phyloP scores from a whole-genome alignment of 148 eudicot species.

The Agrostemma githago region DNA sequence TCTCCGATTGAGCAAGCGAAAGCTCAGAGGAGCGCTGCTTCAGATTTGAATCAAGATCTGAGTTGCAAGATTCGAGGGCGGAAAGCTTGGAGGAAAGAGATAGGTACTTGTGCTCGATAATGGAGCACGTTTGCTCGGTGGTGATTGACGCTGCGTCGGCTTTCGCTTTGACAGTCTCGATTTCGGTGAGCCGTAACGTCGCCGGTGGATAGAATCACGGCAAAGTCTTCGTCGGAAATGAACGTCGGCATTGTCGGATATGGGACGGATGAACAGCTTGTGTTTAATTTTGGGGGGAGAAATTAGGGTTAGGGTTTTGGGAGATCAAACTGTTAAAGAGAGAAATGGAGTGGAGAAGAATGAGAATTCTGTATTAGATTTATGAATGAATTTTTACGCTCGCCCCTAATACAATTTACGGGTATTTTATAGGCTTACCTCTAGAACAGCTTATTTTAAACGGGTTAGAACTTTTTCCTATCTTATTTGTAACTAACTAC shows the following conservation, averaged over 20 bases:
- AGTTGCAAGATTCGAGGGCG: slow-evolving; percentile 39
- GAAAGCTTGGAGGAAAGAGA: slow-evolving; percentile 63
- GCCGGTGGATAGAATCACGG: slow-evolving; percentile 25
- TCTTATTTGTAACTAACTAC: too few relatives aligned
- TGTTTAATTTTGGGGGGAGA: neutral
- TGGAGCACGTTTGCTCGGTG: slow-evolving; percentile 80
- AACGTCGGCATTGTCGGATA: neutral
- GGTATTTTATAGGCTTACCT: too few relatives aligned
- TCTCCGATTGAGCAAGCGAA: slow-evolving; percentile 52
- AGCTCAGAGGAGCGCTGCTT: slow-evolving; percentile 44
- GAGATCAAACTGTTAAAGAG: too few relatives aligned
- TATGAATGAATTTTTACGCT: too few relatives aligned
- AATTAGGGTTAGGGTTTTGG: too few relatives aligned
- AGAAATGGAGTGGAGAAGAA: too few relatives aligned
- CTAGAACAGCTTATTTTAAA: too few relatives aligned
- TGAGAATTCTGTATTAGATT: too few relatives aligned
- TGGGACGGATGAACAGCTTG: too few relatives aligned
- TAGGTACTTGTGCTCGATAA: slow-evolving; percentile 71
- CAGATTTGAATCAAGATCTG: slow-evolving; percentile 38
- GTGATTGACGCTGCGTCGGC: slow-evolving; percentile 77
- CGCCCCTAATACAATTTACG: too few relatives aligned
- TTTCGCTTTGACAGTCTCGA: slow-evolving; percentile 72
- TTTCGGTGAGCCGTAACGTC: slow-evolving; percentile 46
- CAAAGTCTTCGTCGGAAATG: slow-evolving; percentile 7
- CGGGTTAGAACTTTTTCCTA: too few relatives aligned